Conservation (phyloP, 2,329 filamentous ascomycete genomes). For the Byssochlamys sp. region DNA sequence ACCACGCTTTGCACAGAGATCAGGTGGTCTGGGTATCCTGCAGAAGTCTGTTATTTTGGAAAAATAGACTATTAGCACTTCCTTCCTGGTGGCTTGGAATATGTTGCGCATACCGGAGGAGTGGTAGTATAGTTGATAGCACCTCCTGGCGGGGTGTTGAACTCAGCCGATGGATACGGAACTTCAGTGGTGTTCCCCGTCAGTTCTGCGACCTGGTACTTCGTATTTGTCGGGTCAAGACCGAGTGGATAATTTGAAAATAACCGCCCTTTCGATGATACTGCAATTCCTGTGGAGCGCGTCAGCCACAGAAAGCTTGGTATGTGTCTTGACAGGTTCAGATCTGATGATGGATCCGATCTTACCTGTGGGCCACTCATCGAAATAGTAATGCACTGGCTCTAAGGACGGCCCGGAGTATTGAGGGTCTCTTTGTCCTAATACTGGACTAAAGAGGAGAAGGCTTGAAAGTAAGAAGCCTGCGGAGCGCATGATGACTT, state of each 20-base stretch:
- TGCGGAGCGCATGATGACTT: neutral
- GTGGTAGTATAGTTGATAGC: conserved; percentile 43
- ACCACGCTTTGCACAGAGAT: conserved; percentile 46
- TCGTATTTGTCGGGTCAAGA: conserved; percentile 41
- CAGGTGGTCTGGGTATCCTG: conserved; percentile 41
- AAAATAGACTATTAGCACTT: conserved; percentile 27
- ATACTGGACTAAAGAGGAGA: neutral
- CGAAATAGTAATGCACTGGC: conserved; percentile 42
- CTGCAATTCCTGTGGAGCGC: conserved; percentile 37
- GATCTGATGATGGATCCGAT: neutral
- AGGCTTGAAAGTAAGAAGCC: neutral
- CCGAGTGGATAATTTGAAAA: conserved; percentile 46
- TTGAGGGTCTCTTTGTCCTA: conserved; percentile 21
- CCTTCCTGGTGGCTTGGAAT: conserved; percentile 17
- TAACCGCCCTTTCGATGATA: conserved; percentile 41
- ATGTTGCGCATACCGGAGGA: conserved; percentile 17
- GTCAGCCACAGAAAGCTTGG: neutral
- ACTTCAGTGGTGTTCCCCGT: conserved; percentile 34
- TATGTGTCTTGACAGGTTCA: neutral
- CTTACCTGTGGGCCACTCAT: conserved; percentile 39
- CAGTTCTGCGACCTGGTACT: conserved; percentile 43
- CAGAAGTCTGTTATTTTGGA: conserved; percentile 28
- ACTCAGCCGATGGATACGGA: conserved; percentile 34
- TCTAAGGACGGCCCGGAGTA: conserved; percentile 37
- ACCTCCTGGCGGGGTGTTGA: conserved; percentile 43